A percentile compares a stretch with the other conserved stretches of the same genome.
Conservation (phyloP, 805 yeast species). For the fission yeast (Schizosaccharomyces pombe) region DNA sequence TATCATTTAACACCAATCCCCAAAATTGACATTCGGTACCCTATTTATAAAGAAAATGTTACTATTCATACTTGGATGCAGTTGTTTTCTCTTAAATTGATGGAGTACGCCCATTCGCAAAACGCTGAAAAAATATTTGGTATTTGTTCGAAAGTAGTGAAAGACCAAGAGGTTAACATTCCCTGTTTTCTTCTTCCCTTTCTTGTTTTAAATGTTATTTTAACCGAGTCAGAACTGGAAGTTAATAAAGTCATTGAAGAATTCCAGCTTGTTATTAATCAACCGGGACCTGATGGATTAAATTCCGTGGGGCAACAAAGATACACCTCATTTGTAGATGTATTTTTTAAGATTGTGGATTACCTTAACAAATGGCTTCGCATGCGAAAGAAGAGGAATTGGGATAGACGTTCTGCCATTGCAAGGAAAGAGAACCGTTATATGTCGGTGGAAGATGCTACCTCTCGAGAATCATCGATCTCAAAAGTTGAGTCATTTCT, state of each 20-base stretch:
- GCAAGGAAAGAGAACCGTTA: constrained; percentile 17
- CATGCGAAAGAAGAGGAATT: background rate
- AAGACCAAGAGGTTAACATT: constrained; percentile 45
- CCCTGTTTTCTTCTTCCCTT: constrained; percentile 59
- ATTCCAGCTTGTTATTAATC: constrained; percentile 28
- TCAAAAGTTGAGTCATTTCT: background rate
- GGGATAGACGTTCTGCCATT: background rate
- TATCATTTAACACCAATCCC: constrained; percentile 30
- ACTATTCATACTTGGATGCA: constrained; percentile 46
- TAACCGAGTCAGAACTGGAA: constrained; percentile 22
- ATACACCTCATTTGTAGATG: background rate
- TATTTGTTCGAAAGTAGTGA: constrained; percentile 39
- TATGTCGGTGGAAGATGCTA: constrained; percentile 25
- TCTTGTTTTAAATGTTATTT: constrained; percentile 38
- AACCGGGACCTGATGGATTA: background rate
- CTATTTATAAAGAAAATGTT: constrained; percentile 26
- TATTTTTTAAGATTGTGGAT: background rate
- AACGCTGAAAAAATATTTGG: constrained; percentile 26
- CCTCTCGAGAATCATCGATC: constrained; percentile 17
- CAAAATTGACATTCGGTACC: constrained; percentile 25
- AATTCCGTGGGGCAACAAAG: background rate
- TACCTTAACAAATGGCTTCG: constrained; percentile 4
- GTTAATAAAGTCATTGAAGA: constrained; percentile 31
- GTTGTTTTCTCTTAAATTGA: constrained; percentile 39
- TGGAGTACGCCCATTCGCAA: constrained; percentile 21